phyloP scores from a whole-genome alignment of 164 flowering plant species.

The Litsea cubeba region DNA sequence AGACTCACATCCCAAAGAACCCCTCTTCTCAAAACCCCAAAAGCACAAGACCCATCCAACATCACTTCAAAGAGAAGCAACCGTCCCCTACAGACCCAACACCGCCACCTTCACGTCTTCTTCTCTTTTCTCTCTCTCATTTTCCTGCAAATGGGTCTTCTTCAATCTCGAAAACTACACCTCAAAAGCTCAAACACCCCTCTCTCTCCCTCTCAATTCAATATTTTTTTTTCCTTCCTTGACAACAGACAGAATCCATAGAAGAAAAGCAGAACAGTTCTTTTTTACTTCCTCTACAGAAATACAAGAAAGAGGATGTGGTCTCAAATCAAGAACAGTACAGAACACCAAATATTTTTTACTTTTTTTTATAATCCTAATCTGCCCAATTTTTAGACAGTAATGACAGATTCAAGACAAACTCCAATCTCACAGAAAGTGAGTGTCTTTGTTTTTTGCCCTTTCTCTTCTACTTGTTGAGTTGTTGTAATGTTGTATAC shows the following conservation, averaged over 20 bases:
- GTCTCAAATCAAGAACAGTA: constrained; percentile 17
- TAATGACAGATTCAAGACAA: neutral
- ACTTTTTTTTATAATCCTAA: too few species aligned
- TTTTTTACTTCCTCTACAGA: neutral
- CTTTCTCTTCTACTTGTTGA: neutral
- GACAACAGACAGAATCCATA: constrained; percentile 19
- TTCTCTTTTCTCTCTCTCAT: too few species aligned
- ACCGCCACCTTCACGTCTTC: constrained; percentile 6
- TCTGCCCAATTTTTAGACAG: too few species aligned
- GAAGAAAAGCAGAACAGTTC: neutral
- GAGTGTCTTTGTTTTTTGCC: constrained; percentile 7
- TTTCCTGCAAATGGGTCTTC: constrained; percentile 17
- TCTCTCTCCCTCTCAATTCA: too few species aligned
- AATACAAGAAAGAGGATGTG: neutral
- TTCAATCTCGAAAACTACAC: constrained; percentile 6
- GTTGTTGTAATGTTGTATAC: too few species aligned
- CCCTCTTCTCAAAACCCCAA: constrained; percentile 12
- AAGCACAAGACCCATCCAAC: neutral
- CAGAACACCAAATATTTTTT: too few species aligned
- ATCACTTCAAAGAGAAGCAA: constrained; percentile 19
- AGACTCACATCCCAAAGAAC: constrained; percentile 15
- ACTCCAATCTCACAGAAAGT: constrained; percentile 14
- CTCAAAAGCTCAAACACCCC: neutral
- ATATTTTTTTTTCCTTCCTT: too few species aligned
- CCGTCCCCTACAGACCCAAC: constrained; percentile 11